Base-by-base conservation (phyloP, 192 early-diverging fungal genomes). In the Irineochytrium annulatum region DNA sequence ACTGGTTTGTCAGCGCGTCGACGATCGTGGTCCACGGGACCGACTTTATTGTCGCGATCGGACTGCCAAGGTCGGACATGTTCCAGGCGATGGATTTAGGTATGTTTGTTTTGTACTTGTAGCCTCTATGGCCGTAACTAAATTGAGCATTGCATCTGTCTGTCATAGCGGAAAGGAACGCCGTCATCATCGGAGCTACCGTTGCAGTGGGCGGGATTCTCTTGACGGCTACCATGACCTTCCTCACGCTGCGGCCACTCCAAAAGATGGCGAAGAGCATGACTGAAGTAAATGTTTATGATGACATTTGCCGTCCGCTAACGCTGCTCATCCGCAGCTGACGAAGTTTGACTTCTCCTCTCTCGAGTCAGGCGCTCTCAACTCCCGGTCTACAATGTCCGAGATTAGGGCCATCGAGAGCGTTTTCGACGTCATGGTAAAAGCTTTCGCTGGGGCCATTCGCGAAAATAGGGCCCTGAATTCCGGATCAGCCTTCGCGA, bases 371-470 rank as follows among this genome's bases (percentile, higher is more conserved):
- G 46, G 46, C 22, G 11, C 11, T 8, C 54, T 56, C 30, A 35
- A 17, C 30, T 17, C 28, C 3, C 31, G 54, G 2, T 30, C 31
- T 19, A 17, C 39, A 6, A 27, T 39, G 35, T 26, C 34, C 39
- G 35, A 57, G 34, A 33, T 39, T 30, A 41, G 39, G 26, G 3
- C 5, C 34, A 26, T 57, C n/a, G 56, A 33, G 19, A 41, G n/a
- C 1, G 19, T 39, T 33, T 57, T 57, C 35, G 6, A 39, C 20
- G 34, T 20, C 17, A 41, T 39, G 39, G 34, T 39, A 22, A 22
- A 41, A 6, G 34, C n/a, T 13, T 41, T 57, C 24, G 34, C 56
- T 19, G 37, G 20, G 26, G 33, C 56, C 39, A 41, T 57, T 39
- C 35, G 24, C 17, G 43, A 39, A n/a, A 39, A 39, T 24, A 20